phyloP scores from a whole-genome alignment of 495 filamentous ascomycete genomes.

The Aspergillus affinis region DNA sequence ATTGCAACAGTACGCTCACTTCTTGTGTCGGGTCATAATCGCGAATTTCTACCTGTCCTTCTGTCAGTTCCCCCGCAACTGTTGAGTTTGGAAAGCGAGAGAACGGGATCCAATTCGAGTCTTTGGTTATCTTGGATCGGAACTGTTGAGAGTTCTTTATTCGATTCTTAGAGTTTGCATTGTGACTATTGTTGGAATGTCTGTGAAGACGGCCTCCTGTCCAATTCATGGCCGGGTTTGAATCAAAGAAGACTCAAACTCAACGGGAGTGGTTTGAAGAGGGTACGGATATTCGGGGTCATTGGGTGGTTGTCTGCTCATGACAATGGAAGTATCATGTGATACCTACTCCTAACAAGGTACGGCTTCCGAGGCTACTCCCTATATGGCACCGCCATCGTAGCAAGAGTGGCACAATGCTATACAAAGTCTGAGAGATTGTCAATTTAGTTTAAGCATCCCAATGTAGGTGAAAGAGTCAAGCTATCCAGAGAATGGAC shows the following conservation, averaged over 20 bases:
- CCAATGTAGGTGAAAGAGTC: too few relatives aligned
- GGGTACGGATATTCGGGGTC: neutral
- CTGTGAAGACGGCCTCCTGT: conserved; percentile 45
- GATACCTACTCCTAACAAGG: neutral
- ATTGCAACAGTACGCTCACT: neutral
- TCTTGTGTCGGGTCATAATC: neutral
- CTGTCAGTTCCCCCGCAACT: too few relatives aligned
- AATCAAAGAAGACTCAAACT: conserved; percentile 5
- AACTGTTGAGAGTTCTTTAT: conserved; percentile 32
- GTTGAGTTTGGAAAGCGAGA: neutral
- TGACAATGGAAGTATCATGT: neutral
- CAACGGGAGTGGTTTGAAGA: neutral
- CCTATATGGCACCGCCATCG: too few relatives aligned
- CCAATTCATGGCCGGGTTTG: conserved; percentile 40
- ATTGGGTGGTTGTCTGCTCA: neutral
- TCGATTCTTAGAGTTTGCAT: conserved; percentile 11
- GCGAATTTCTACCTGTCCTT: neutral
- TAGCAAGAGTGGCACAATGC: too few relatives aligned
- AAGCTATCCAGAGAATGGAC: too few relatives aligned
- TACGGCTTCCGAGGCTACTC: too few relatives aligned
- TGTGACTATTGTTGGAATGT: conserved; percentile 28
- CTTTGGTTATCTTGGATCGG: conserved; percentile 10
- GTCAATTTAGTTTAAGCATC: too few relatives aligned
- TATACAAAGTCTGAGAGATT: too few relatives aligned
- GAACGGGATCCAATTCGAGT: conserved; percentile 2